Percentiles rank a stretch among this genome's conserved stretches.
Conservation (phyloP, 768 basidiomycete species). For the Amanita muscaria region DNA sequence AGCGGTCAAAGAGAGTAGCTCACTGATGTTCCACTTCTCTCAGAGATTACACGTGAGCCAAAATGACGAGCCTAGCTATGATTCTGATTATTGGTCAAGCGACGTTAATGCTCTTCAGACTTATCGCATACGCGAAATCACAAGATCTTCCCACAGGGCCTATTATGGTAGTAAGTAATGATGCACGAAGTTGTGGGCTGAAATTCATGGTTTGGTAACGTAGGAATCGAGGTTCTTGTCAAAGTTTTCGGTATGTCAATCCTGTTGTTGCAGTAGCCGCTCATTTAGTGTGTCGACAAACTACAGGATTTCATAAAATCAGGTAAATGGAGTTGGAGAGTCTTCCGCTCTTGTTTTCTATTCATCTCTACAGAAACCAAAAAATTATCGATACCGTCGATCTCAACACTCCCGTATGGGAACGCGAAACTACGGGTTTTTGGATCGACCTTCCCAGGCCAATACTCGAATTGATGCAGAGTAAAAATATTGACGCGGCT, state of each 20-base stretch:
- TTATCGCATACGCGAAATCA: conserved; percentile 60
- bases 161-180: conserved; percentile 63
- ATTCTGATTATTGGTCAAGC: conserved; percentile 25
- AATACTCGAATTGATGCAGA: conserved; percentile 42
- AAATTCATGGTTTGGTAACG: background rate
- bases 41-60: conserved; percentile 68
- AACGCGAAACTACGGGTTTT: conserved; percentile 60
- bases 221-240: conserved; percentile 56
- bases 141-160: conserved; percentile 26
- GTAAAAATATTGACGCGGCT: conserved; percentile 54
- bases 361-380: conserved; percentile 39
- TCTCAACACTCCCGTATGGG: conserved; percentile 70
- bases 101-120: conserved; percentile 74
- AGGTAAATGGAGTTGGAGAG: conserved; percentile 30
- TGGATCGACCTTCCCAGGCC: conserved; percentile 70
- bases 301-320: conserved; percentile 71
- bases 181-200: background rate
- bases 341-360: background rate
- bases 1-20: background rate
- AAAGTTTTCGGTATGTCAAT: conserved; percentile 60
- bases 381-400: conserved; percentile 70
- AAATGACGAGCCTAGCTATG: background rate
- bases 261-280: background rate
- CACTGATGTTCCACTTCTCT: background rate
- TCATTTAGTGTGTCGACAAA: background rate